Conservation (phyloP, 176 grass and related monocot genomes). For the Raddia distichophylla region DNA sequence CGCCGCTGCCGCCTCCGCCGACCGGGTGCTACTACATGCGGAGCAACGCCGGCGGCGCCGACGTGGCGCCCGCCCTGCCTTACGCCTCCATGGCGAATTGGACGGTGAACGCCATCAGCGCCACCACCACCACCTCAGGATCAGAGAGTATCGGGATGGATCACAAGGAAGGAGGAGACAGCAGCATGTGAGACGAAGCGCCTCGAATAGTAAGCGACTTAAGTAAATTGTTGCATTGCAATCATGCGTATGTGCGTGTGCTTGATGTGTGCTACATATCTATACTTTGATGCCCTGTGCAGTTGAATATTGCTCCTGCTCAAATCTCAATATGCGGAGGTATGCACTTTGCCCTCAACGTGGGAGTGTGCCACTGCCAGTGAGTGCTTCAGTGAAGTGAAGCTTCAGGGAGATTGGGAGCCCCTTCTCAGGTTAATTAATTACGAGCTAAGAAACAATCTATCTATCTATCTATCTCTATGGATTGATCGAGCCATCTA, state of each 20-base stretch:
- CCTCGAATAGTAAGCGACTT: slow-evolving; percentile 42
- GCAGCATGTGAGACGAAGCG: slow-evolving; percentile 55
- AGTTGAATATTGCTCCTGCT: slow-evolving; percentile 37
- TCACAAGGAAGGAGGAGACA: slow-evolving; percentile 73
- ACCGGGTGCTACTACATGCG: slow-evolving; percentile 52
- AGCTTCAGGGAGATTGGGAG: slow-evolving; percentile 45
- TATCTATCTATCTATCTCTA: slow-evolving; percentile 44
- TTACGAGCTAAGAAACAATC: slow-evolving; percentile 59
- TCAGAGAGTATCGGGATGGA: slow-evolving; percentile 66
- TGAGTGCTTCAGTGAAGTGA: slow-evolving; percentile 6
- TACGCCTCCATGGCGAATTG: slow-evolving; percentile 61
- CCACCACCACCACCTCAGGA: slow-evolving; percentile 55
- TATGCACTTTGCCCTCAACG: slow-evolving; percentile 25
- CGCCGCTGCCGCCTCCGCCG: slow-evolving; percentile 8
- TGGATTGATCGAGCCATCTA: slow-evolving; percentile 19
- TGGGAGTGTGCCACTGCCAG: not conserved
- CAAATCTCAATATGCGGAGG: slow-evolving; percentile 15
- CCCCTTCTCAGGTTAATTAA: slow-evolving; percentile 59
- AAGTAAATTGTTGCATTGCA: slow-evolving; percentile 43
- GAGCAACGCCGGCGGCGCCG: slow-evolving; percentile 35
- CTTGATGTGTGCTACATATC: slow-evolving; percentile 27
- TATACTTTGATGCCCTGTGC: slow-evolving; percentile 32
- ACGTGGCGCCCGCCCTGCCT: slow-evolving; percentile 45
- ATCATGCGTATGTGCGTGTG: slow-evolving; percentile 23
- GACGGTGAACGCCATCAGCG: slow-evolving; percentile 51